Conservation (phyloP, 2,329 filamentous ascomycete species). For the Phialocephala subalpina region DNA sequence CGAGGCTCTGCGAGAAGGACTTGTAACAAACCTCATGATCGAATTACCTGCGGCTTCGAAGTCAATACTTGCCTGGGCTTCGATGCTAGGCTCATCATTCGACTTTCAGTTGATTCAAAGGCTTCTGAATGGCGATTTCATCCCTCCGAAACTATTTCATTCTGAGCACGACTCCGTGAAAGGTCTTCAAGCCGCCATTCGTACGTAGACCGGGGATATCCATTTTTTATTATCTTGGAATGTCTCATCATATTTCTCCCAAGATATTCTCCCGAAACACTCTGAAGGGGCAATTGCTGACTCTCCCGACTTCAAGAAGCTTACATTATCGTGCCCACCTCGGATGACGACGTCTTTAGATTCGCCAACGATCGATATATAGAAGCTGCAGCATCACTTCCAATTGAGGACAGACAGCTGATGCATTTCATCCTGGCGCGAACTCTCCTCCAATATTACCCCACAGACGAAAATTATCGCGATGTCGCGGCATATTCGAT, state of each 20-base stretch:
- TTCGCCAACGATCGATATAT: conserved; percentile 61
- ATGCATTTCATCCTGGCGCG: conserved; percentile 93
- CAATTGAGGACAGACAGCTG: conserved; percentile 70
- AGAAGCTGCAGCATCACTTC: conserved; percentile 72
- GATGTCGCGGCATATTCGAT: conserved; percentile 84
- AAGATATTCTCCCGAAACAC: too few relatives aligned
- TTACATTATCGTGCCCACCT: conserved; percentile 81
- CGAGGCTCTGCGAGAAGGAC: conserved; percentile 81
- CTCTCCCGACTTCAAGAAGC: too few relatives aligned
- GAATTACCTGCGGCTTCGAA: conserved; percentile 79
- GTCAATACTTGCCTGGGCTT: conserved; percentile 84
- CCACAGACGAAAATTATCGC: conserved; percentile 65
- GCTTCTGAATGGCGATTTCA: conserved; percentile 78
- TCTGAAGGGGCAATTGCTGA: too few relatives aligned
- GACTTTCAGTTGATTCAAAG: conserved; percentile 82
- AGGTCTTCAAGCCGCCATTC: conserved; percentile 82
- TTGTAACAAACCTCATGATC: conserved; percentile 78
- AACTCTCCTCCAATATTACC: conserved; percentile 76
- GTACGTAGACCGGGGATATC: too few relatives aligned
- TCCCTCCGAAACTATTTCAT: conserved; percentile 56
- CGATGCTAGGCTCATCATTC: conserved; percentile 81
- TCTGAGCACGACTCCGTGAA: conserved; percentile 73
- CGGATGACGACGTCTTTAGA: conserved; percentile 82
- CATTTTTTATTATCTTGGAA: too few relatives aligned
- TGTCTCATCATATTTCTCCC: too few relatives aligned